Base-by-base conservation (phyloP, 441 rosid species). In the Eruca vesicaria region DNA sequence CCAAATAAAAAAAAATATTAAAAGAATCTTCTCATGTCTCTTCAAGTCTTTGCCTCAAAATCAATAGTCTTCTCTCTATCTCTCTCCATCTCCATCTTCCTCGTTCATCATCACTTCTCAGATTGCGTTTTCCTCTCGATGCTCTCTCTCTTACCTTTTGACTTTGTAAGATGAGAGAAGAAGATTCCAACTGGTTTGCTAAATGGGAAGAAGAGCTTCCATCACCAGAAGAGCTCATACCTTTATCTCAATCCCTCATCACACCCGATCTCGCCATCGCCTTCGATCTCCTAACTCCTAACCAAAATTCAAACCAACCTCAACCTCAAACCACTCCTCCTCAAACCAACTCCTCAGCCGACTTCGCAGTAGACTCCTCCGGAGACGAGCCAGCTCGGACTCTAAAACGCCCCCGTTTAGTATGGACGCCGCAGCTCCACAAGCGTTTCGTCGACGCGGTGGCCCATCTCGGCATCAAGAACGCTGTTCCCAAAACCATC, bases 401-500 rank as follows among this genome's bases (percentile, higher is more conserved):
- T 35, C 86, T 92, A 19, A 94, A 94, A 81, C 87, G 97, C n/a
- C 97, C 97, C 6, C 84, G 97, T 57, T 89, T 92, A 8, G 97
- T 94, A 0, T 94, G 97, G 98, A 92, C 98, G 5, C 98, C 97
- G 7, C 97, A 94, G 83, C 90, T 90, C 1, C 98, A 92, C 76
- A 94, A 92, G 82, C 82, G 97, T 74, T 92, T 92, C 45, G 97
- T 94, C 2, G 98, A 92, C 60, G 98, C 94, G 5, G 97, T 92
- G 62, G 97, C 95, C 4, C 94, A 94, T 64, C 78, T 92, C 76
- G 98, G 98, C 66, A 92, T 94, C 23, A 94, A 92, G 78, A 92
- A 94, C 82, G 98, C 97, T 0, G 97, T 94, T 61, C 98, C 98
- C 0, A 94, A 94, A 84, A 91, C 98, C 41, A 94, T 94, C 85